These are phyloP conservation scores for Sporisorium scitamineum DNA, from an alignment of 1,284 basidiomycete genomes.

Conservation along the genomic window DNA sequence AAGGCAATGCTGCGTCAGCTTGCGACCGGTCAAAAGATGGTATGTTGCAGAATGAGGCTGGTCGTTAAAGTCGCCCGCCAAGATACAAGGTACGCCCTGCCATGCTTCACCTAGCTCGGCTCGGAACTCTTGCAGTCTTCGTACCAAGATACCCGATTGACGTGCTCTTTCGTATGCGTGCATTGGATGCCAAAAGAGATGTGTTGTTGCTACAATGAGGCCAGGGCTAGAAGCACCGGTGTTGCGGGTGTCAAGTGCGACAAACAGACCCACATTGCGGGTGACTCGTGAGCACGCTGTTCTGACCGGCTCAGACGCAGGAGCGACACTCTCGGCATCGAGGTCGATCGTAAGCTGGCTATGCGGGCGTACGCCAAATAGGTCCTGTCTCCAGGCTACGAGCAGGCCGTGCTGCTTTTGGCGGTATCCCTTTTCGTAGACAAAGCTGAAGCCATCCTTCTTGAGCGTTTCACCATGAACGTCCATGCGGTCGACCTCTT, in stretches of 20 bases:
- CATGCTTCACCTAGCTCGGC: constrained; percentile 70
- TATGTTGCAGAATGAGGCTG: constrained; percentile 87
- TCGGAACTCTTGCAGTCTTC: constrained; percentile 76
- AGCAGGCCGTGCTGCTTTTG: constrained; percentile 67
- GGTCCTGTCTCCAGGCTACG: constrained; percentile 57
- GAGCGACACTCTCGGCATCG: constrained; percentile 49
- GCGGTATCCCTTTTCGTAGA: constrained; percentile 65
- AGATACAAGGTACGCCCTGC: constrained; percentile 79
- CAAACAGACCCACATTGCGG: constrained; percentile 59
- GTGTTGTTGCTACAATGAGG: constrained; percentile 83
- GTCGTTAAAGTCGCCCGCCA: constrained; percentile 95
- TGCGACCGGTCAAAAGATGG: constrained; percentile 77
- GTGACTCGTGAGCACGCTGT: constrained; percentile 53
- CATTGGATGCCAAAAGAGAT: constrained; percentile 91
- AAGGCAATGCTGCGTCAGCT: constrained; percentile 69
- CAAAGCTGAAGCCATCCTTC: constrained; percentile 55
- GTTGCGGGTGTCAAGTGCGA: constrained; percentile 40
- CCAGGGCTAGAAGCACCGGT: constrained; percentile 69
- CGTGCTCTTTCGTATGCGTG: constrained; percentile 83
- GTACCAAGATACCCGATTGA: constrained; percentile 74
- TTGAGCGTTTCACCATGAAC: constrained; percentile 58
- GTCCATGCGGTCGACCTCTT: constrained; percentile 70
- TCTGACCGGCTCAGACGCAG: constrained; percentile 12
- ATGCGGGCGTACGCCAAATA: constrained; percentile 28
- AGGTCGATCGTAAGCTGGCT: constrained; percentile 43